Base-by-base conservation (phyloP, 148 eudicot genomes). In the Vaccinium myrtillus region DNA sequence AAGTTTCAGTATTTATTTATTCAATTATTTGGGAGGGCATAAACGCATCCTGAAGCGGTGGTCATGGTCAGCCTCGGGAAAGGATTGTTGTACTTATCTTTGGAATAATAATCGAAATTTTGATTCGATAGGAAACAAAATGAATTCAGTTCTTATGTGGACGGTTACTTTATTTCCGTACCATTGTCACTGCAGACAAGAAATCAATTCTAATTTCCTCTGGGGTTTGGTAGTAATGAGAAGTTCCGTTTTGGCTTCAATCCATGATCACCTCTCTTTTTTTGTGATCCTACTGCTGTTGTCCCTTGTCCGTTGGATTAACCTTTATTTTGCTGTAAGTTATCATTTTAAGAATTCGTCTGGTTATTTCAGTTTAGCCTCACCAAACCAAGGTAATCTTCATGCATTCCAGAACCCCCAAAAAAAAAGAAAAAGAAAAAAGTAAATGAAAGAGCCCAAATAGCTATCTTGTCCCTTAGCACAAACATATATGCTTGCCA, bases 81-180 rank as follows among this genome's bases (percentile, higher is more conserved):
- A 76, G 77, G 23, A 84, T 79, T 67, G 81, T 25, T 36, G 39
- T 48, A 83, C 18, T 76, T 56, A 56, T 32, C 16, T 61, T 75
- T 50, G 76, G 58, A 25, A 46, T 49, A 21, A 21, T 39, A 36
- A 39, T 85, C 80, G 19, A 70, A 78, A 81, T 23, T 80, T 83
- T 84, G 61, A 84, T 86, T 81, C 15, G 51, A n/a, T 63, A 50
- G 75, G 56, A 69, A 65, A 81, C 49, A 23, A 13, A 67, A 65
- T 6, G 25, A 36, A 32, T 53, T 39, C 19, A 71, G 58, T 73
- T 19, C 13, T 46, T 12, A 30, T 13, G 32, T 12, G 0, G 39
- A 69, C 18, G 5, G 74, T 69, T 69, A 12, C 39, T 27, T 65
- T 11, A 65, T 65, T 65, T 23, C 23, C 8, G 8, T 12, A 69